These are phyloP conservation scores for Vitis labrusca DNA, from an alignment of 164 flowering plant species.

Conservation along the genomic window DNA sequence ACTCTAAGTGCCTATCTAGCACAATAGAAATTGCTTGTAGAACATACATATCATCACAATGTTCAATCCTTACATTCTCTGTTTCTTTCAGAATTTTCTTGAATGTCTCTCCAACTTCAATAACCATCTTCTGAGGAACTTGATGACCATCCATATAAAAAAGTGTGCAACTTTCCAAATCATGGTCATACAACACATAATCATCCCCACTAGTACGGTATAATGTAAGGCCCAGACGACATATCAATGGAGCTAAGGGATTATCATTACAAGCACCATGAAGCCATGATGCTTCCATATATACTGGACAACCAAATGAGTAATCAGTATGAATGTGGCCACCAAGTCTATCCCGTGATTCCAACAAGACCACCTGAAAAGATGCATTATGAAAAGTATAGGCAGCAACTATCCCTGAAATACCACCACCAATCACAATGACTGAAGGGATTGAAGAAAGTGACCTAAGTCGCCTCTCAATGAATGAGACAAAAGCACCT, in stretches of 20 bases:
- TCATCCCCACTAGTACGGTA: conserved; percentile 96
- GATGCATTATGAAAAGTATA: conserved; percentile 61
- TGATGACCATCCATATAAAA: conserved; percentile 57
- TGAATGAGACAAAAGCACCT: conserved; percentile 44
- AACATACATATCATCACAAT: conserved; percentile 71
- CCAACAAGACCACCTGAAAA: conserved; percentile 74
- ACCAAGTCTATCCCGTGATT: conserved; percentile 87
- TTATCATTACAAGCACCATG: conserved; percentile 98
- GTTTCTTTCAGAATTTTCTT: conserved; percentile 80
- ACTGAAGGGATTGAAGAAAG: conserved; percentile 84
- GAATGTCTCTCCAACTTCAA: conserved; percentile 70
- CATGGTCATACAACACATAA: conserved; percentile 91
- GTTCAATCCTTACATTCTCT: conserved; percentile 78
- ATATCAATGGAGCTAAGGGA: conserved; percentile 85
- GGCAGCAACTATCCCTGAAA: conserved; percentile 88
- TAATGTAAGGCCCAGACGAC: conserved; percentile 66
- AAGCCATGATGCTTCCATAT: conserved; percentile 97
- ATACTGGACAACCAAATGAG: conserved; percentile 88
- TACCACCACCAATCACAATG: conserved; percentile 89
- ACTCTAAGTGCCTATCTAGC: conserved; percentile 58
- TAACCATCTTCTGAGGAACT: conserved; percentile 71
- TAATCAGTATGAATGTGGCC: conserved; percentile 90
- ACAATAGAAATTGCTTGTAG: conserved; percentile 74
- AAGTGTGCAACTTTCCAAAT: conserved; percentile 54
- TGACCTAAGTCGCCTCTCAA: conserved; percentile 37